Conservation (phyloP, 768 basidiomycete species). For the Neoboletus subvelutipes region DNA sequence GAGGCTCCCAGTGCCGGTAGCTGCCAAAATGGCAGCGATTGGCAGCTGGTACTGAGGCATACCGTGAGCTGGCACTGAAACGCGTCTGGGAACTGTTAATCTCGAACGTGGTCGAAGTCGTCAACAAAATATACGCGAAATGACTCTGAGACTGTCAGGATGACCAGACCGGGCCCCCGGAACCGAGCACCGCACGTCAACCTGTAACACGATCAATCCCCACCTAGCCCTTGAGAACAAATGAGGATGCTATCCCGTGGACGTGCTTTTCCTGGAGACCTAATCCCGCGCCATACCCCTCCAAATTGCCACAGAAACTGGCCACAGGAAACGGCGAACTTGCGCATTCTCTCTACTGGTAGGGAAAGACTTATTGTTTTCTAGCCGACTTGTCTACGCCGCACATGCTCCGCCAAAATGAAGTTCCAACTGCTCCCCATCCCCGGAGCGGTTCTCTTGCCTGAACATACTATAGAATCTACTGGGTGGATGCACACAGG, state of each 20-base stretch:
- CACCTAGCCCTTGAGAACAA: too few species aligned
- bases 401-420: not conserved
- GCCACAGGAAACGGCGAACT: not conserved
- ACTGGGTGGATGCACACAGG: not conserved
- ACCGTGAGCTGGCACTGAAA: not conserved
- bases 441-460: not conserved
- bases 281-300: not conserved
- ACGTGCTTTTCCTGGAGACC: not conserved
- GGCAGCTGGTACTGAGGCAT: conserved; percentile 66
- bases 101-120: not conserved
- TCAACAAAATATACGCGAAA: conserved; percentile 1
- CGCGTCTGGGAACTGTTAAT: not conserved
- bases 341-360: not conserved
- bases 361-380: not conserved
- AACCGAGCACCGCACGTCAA: not conserved
- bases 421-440: not conserved
- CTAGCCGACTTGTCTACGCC: not conserved
- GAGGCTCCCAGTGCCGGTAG: conserved; percentile 45
- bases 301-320: not conserved
- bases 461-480: not conserved
- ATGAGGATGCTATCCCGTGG: not conserved
- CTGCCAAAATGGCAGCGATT: conserved; percentile 48
- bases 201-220: not conserved
- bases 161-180: conserved; percentile 6
- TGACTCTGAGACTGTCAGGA: not conserved